These are phyloP conservation scores for Escovopsis sp. DNA, from an alignment of 2,329 filamentous ascomycete species.

Conservation along the genomic window DNA sequence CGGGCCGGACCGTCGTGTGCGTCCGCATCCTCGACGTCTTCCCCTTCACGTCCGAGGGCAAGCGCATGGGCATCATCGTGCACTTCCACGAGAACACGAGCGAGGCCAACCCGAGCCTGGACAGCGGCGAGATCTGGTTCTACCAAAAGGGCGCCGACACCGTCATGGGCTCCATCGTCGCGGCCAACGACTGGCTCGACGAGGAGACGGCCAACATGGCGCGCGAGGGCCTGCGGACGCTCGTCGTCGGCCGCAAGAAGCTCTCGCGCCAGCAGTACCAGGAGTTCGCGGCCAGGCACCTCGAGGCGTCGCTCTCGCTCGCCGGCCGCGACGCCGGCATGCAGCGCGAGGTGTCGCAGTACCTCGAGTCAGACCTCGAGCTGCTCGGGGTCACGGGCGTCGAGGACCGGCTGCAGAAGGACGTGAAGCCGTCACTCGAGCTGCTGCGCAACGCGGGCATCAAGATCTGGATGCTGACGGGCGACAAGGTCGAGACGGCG, in stretches of 20 bases:
- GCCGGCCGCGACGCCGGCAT: conserved; percentile 69
- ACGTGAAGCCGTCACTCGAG: conserved; percentile 91
- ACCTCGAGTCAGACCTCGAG: conserved; percentile 78
- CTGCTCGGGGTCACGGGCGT: conserved; percentile 95
- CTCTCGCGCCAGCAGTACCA: conserved; percentile 66
- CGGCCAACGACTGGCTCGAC: conserved; percentile 94
- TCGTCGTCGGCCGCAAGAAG: conserved; percentile 87
- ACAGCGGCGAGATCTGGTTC: conserved; percentile 81
- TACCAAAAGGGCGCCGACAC: conserved; percentile 98
- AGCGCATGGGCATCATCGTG: conserved; percentile 94
- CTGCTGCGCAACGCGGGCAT: conserved; percentile 92
- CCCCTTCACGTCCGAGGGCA: conserved; percentile 94
- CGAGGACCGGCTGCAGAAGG: conserved; percentile 88
- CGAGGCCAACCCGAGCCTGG: conserved; percentile 32
- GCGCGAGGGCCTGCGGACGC: conserved; percentile 79
- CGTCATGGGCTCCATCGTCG: conserved; percentile 93
- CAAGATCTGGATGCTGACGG: conserved; percentile 99
- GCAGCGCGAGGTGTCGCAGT: conserved; percentile 62
- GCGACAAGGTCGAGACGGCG: conserved; percentile 96
- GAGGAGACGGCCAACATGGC: conserved; percentile 99
- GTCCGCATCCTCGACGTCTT: conserved; percentile 89
- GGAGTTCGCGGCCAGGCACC: conserved; percentile 61
- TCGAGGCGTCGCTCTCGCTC: conserved; percentile 67
- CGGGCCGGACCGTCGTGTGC: conserved; percentile 59
- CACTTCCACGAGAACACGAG: conserved; percentile 53